Evolutionary conservation across 2,329 filamentous ascomycete genomes (phyloP), one percentile per base, ranked within the genome.

Genomic region (Diaporthe velutina): DNA sequence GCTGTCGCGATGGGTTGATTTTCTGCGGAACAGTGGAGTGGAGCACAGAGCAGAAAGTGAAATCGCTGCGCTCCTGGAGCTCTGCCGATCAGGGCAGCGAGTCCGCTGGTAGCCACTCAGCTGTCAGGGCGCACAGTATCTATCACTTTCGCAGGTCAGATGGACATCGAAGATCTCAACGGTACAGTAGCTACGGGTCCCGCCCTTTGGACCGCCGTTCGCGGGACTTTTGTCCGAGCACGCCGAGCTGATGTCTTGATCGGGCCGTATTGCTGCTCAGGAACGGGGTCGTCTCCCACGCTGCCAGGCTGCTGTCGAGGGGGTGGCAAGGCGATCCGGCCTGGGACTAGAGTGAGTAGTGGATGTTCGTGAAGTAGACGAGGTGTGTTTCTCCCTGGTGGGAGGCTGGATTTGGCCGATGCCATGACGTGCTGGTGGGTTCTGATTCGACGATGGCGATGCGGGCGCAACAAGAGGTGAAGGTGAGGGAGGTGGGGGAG

Each of bases 351-450:
- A n/a, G n/a, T n/a, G n/a, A n/a, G n/a, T n/a, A n/a, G n/a, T n/a
- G n/a, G n/a, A n/a, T n/a, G n/a, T n/a, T n/a, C n/a, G n/a, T n/a
- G n/a, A n/a, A n/a, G n/a, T n/a, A n/a, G n/a, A 38, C 35, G 35
- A 17, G 35, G 55, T 25, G 30, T 35, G 55, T 22, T 58, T 35
- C 19, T 38, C 22, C 4, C 19, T 64, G 55, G 33, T 22, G 25
- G 40, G 28, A 30, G 54, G 55, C 19, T n/a, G 30, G 64, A 52
- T 68, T 45, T n/a, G 30, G 70, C 45, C 57, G 17, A 35, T 55
- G 70, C 28, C 48, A 61, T 72, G 57, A 64, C 70, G 70, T 72
- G 70, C 45, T 42, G 57, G 45, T 72, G 33, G 57, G 64, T 25
- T 54, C 19, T 72, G 70, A 64, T 72, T 72, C 35, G 70, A 64